Evolutionary conservation across 495 filamentous ascomycete genomes (phyloP), one percentile per base, ranked within the genome.

Genomic region (Lentithecium fluviatile): DNA sequence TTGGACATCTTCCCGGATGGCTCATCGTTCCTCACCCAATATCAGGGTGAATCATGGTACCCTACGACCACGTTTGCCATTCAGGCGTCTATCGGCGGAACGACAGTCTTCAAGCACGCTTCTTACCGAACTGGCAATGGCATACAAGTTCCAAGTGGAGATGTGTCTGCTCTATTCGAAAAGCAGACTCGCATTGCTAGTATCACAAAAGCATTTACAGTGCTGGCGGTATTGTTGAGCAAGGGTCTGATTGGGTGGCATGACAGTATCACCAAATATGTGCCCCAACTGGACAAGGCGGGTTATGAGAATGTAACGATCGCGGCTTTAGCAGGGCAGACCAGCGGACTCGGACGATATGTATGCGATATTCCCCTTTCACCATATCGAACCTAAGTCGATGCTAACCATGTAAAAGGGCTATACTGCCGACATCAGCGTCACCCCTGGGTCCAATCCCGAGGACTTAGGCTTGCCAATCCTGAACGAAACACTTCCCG

Each of bases 161-260:
- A n/a, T n/a, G n/a, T n/a, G n/a, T n/a, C n/a, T n/a, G n/a, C n/a
- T n/a, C n/a, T n/a, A n/a, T n/a, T n/a, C n/a, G n/a, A n/a, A n/a
- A n/a, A n/a, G n/a, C n/a, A n/a, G n/a, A n/a, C n/a, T n/a, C n/a
- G n/a, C n/a, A 45, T 63, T 47, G 60, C 20, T 8, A 50, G 45
- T 21, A 45, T 51, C 2, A 50, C 60, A 3, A 63, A 63, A 25
- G 3, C 51, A 3, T 63, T 56, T 43, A 56, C 60, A 13, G 32
- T 63, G 3, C 46, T 63, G 6, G 60, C 60, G 6, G 13, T 56
- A 2, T 17, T 56, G 37, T 12, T 56, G 15, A 36, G 36, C 12
- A 23, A 21, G 26, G 25, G 50, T 6, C 25, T 56, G 25, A 51
- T 61, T 25, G 40, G 29, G 0, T 61, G 58, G 58, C 25, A 54